Conservation (phyloP, 805 yeast species). For the Wickerhamomyces chaumierensis region DNA sequence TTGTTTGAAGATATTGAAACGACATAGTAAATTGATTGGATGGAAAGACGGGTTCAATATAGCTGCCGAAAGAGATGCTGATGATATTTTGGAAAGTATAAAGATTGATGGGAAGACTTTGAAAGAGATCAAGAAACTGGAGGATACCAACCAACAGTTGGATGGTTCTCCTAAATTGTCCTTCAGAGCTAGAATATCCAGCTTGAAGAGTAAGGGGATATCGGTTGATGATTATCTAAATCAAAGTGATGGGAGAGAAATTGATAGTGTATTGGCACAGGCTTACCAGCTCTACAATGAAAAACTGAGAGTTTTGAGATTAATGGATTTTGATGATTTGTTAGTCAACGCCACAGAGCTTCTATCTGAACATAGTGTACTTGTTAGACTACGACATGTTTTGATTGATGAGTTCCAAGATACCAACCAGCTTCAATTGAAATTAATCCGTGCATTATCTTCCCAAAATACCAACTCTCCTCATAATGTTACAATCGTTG, state of each 20-base stretch:
- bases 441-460: slow-evolving; percentile 46
- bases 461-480: slow-evolving; percentile 25
- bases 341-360: slow-evolving; percentile 44
- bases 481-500: slow-evolving; percentile 73
- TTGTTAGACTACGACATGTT: slow-evolving; percentile 44
- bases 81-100: slow-evolving; percentile 32
- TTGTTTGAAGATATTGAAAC: slow-evolving; percentile 48
- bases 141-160: too few species aligned
- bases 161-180: not conserved
- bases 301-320: slow-evolving; percentile 27
- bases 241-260: slow-evolving; percentile 8
- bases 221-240: slow-evolving; percentile 28
- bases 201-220: slow-evolving; percentile 42
- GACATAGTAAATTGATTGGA: slow-evolving; percentile 42
- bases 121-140: slow-evolving; percentile 1
- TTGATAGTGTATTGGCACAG: slow-evolving; percentile 22
- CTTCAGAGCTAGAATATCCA: slow-evolving; percentile 28
- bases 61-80: slow-evolving; percentile 55
- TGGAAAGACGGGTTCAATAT: slow-evolving; percentile 32
- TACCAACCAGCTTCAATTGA: slow-evolving; percentile 68
- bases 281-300: slow-evolving; percentile 46
- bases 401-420: slow-evolving; percentile 94
- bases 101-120: slow-evolving; percentile 11
- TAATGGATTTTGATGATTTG: slow-evolving; percentile 80
- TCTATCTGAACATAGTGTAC: slow-evolving; percentile 19